Base-by-base conservation (phyloP, 176 grass and related monocot species). In the Tillandsia leiboldiana region DNA sequence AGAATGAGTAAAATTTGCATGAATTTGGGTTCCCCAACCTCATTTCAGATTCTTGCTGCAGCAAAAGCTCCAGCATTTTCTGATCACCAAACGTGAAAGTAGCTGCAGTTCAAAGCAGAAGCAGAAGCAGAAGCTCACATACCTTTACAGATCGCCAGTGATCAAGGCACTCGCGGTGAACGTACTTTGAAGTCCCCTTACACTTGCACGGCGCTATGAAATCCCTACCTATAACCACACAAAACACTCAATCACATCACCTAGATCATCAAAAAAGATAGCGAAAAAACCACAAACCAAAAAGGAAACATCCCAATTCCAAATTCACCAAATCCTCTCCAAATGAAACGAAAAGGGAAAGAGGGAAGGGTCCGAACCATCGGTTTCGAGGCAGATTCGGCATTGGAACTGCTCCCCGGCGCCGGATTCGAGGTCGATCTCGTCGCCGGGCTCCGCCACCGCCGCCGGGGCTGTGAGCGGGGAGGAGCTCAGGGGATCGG, bases 121-220 rank as follows among this genome's bases (percentile, higher is more conserved):
- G 29, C 2, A 42, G 33, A 64, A 17, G 7, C 2, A 2, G 33
- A 69, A 63, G 48, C 67, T 42, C 33, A 47, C 68, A 51, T 48
- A 92, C 93, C 86, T 90, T 92, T 8, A 97, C 86, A 49, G 93
- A 77, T 68, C 93, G 88, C 93, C 93, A 97, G 87, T 97, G 89
- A 63, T 97, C 93, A 24, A 97, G 86, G 84, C 93, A 97, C 77
- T 97, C 86, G 67, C 93, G 86, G 77, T 97, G 93, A 17, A 97
- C 93, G 72, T 92, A 97, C 61, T 97, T 97, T 54, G 93, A 87
- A 27, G 89, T 92, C 64, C 93, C 93, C 84, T 97, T 97, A 86
- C 93, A 97, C 72, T 90, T 97, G 77, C 93, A 97, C 26, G 93
- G 93, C 67, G 93, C 93, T 79, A 97, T 97, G 86, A 97, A 97